Base-by-base conservation (phyloP, 441 rosid species). In the Theobroma grandiflorum region DNA sequence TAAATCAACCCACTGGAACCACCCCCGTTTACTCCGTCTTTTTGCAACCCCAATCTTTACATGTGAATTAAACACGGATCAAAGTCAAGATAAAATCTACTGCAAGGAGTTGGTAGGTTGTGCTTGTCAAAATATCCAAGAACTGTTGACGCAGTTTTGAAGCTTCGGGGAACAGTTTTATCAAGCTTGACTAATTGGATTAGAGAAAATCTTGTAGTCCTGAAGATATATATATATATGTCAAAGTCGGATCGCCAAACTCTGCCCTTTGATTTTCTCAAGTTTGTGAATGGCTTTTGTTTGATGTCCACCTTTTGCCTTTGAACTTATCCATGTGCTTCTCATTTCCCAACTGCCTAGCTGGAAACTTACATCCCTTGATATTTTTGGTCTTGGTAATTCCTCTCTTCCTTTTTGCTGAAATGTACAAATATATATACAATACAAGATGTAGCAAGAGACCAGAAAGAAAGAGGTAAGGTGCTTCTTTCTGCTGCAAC, bases 51-150 rank as follows among this genome's bases (percentile, higher is more conserved):
- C 59, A 18, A 53, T 4, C 1, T 1, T 55, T n/a, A n/a, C 3
- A 8, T n/a, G 8, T 64, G 0, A 45, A 45, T 26, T 64, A 40
- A 16, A 22, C 52, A 18, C 22, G 52, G 9, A 20, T 68, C 22
- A 43, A 64, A 43, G 73, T 68, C 73, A 43, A 6, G 55, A 68
- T 68, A 22, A 43, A 68, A 43, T 68, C 73, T 68, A 42, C 72
- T 18, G 9, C 37, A 33, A 11, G n/a, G 33, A 40, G 52, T 68
- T 42, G 71, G 31, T 66, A 40, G 38, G 73, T 26, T 45, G 37
- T 12, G 8, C 20, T 43, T 68, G 55, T 69, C 55, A 22, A 45
- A 69, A 45, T 69, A 22, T 43, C 18, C 11, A 53, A 22, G 55
- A 45, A 22, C 35, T 26, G 1, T 22, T 2, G 0, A 26, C 10